Evolutionary conservation across 768 basidiomycete genomes (phyloP), one percentile per base, ranked within the genome.

Genomic region (Leucosporidium creatinivorum): DNA sequence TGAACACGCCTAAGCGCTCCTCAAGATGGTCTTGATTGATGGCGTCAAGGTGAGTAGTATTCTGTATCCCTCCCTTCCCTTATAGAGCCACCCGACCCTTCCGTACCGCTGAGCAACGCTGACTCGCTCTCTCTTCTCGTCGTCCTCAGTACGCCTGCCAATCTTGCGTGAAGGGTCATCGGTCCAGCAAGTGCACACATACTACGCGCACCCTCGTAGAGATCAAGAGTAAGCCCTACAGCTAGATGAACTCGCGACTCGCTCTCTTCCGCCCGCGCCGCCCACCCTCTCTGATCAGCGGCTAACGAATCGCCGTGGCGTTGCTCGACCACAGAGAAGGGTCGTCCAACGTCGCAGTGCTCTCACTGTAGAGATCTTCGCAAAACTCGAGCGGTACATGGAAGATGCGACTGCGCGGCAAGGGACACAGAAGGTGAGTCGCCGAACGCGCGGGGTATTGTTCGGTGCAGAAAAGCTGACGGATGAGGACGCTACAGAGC

Each of bases 151-250:
- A 61, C 68, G 71, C 71, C 15, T 72, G 71, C 62, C 65, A 66
- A 55, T 21, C 54, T 4, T 72, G 71, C 55, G 65, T 72, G 36
- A 69, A 66, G 28, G 71, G 71, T 0, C 71, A 72, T 62, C 31
- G 71, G 3, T 66, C 65, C 0, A 63, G 59, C 1, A 72, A 72
- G 58, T 72, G 71, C 52, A 69, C 71, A 4, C 71, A 72, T 62
- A 66, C 67, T 2, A 30, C 39, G 17, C 33, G 71, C 6, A 65
- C 68, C 19, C 68, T 72, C 39, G 47, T 47, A 44, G 71, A 72
- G 60, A 72, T 72, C 65, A 63, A 62, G 59, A 69, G 71, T 72
- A 33, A 30, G 65, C 31, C 44, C 44, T 23, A 19, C 2, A 44
- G 6, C 8, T 30, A n/a, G n/a, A n/a, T n/a, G n/a, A n/a, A n/a